Evolutionary conservation across 192 early-diverging fungal species (phyloP), one percentile per base, ranked within the genome.

Genomic region (Backusella liffmaniae): DNA sequence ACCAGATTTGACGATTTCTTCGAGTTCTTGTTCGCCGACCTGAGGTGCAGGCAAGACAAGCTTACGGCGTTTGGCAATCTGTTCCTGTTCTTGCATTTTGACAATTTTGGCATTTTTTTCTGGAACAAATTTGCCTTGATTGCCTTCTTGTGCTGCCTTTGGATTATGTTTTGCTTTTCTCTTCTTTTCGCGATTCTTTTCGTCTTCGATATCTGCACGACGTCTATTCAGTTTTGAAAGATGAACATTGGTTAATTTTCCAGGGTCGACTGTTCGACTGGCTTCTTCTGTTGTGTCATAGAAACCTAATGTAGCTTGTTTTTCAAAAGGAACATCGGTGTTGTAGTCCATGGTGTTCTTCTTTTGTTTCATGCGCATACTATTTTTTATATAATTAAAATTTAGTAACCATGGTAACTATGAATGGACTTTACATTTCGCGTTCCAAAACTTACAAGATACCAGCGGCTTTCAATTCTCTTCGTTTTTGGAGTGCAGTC

Each of bases 401-500:
- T 16, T n/a, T 46, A 72, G 29, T 46, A 51, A 72, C 46, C 21
- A 30, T 8, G 16, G 16, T 49, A 10, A 51, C 6, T 37, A 30
- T 53, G 10, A 30, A 34, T 59, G 18, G 41, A 53, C 80, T 72
- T 12, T 18, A 68, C 37, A 39, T 39, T 32, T 21, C 23, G 36
- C 12, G 16, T 30, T n/a, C 10, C 37, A 39, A 39, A 39, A 77
- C 81, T 80, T 71, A 85, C 77, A 96, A 94, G n/a, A 99, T 93
- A n/a, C 98, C 98, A 7, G 98, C 97, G 0, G 96, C 97, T 82
- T 98, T 98, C 15, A 99, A 86, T 84, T 99, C 98, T 26, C 98
- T 86, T 35, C 94, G 84, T 85, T 99, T 99, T 83, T 99, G 98
- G 34, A 99, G 78, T 0, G 93, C 76, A 0, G 96, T 92, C 49